Base-by-base conservation (phyloP, 192 early-diverging fungal species). In the Chytriomyces sp. region DNA sequence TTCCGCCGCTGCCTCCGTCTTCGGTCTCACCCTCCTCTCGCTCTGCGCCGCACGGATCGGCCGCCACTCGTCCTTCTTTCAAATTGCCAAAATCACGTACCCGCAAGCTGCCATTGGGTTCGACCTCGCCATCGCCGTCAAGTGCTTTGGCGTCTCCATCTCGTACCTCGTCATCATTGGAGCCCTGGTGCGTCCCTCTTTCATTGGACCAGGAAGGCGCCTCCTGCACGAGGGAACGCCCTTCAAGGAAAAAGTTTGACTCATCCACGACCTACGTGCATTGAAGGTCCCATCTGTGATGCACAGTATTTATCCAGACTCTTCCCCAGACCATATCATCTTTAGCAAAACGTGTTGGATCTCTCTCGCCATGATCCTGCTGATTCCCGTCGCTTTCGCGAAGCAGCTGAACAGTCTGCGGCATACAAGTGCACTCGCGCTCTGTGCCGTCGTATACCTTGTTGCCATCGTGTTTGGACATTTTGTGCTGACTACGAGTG, bases 71-170 rank as follows among this genome's bases (percentile, higher is more conserved):
- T 95, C 93, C 12, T 99, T 99, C 75, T 96, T 96, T 80, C 87
- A 93, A 5, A 85, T 94, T 30, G 88, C 93, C 5, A 89, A 93
- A 72, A 84, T 96, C 52, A 98, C 98, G 1, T 99, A 94, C 77
- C 94, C 96, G 22, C 75, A 75, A 28, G 93, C 95, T 0, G 93
- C 93, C 4, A 82, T 95, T 7, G 89, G 88, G 52, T 98, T 99
- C 68, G 98, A 99, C 70, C 54, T 90, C 19, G 96, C 98, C n/a
- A 98, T 99, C 77, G 94, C 96, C 4, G 86, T 99, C 75, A 99
- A 99, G 72, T 99, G 98, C 73, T 99, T 99, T 84, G 96, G 96
- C 34, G 98, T 98, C 22, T 89, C 90, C 22, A 89, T 98, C 39
- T 93, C 92, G 3, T 99, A 99, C 73, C 77, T 99, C 36, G 94